A percentile compares a stretch with the other conserved stretches of the same genome.
These are phyloP conservation scores for Vaccinium vitisidaea DNA, from an alignment of 148 eudicot genomes.

Conservation along the genomic window DNA sequence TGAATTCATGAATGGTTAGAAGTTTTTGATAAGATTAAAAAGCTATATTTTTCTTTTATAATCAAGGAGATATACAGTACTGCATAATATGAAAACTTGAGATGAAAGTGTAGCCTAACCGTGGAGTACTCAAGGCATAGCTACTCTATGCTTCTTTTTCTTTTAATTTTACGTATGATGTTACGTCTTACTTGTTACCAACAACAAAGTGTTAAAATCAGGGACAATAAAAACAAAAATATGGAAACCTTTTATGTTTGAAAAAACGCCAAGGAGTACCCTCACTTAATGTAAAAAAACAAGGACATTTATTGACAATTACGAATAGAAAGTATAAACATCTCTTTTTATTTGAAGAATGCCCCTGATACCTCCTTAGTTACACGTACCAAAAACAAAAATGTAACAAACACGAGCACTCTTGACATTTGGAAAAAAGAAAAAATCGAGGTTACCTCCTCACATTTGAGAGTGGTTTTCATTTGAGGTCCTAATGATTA, in stretches of 20 bases:
- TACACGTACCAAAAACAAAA: neutral
- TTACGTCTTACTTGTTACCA: neutral
- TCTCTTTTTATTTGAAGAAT: neutral
- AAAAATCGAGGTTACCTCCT: neutral
- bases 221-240: neutral
- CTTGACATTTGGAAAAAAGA: neutral
- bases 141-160: too few relatives aligned
- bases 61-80: too few relatives aligned
- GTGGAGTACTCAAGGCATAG: too few relatives aligned
- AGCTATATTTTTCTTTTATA: neutral
- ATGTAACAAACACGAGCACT: neutral
- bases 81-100: too few relatives aligned
- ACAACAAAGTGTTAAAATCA: neutral
- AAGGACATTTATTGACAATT: neutral
- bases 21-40: neutral
- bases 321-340: neutral
- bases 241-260: neutral
- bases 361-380: neutral
- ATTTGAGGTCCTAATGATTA: neutral
- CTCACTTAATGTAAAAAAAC: neutral
- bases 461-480: neutral
- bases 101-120: too few relatives aligned
- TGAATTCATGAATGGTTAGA: neutral
- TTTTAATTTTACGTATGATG: too few relatives aligned
- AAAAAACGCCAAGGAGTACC: neutral